phyloP scores from a whole-genome alignment of 2,329 filamentous ascomycete genomes.

The Fusarium transvaalense region DNA sequence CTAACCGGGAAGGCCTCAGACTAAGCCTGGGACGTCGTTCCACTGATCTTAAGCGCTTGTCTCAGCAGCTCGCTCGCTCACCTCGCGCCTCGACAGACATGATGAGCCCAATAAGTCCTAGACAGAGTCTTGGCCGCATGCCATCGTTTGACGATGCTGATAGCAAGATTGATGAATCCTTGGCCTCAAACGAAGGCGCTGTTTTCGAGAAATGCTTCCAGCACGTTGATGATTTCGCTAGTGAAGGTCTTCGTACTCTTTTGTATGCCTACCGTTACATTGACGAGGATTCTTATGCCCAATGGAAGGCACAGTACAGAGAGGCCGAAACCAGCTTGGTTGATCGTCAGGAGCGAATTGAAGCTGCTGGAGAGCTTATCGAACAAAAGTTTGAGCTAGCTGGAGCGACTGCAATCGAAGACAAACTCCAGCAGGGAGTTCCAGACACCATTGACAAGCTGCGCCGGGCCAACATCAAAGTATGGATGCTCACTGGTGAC shows the following conservation, averaged over 20 bases:
- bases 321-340: constrained; percentile 87
- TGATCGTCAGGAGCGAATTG: constrained; percentile 82
- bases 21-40: constrained; percentile 50
- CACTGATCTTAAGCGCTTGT: constrained; percentile 47
- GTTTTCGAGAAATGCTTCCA: constrained; percentile 89
- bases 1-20: constrained; percentile 48
- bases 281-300: constrained; percentile 77
- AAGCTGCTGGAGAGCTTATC: constrained; percentile 83
- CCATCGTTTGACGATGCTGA: constrained; percentile 58
- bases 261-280: constrained; percentile 86
- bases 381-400: constrained; percentile 85
- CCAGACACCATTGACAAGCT: constrained; percentile 94
- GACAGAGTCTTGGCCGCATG: constrained; percentile 43
- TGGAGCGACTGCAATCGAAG: constrained; percentile 92
- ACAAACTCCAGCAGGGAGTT: constrained; percentile 90
- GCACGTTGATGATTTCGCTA: constrained; percentile 89
- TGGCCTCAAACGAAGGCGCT: constrained; percentile 71
- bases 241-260: constrained; percentile 86
- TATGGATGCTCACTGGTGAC: constrained; percentile 97
- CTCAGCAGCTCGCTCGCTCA: constrained; percentile 48
- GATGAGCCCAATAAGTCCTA: constrained; percentile 35
- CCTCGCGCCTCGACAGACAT: constrained; percentile 49
- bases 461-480: constrained; percentile 87
- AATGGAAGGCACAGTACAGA: constrained; percentile 82
- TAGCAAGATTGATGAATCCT: constrained; percentile 68